A percentile compares a stretch with the other conserved stretches of the same genome.
phyloP scores from a whole-genome alignment of 2,329 filamentous ascomycete species.

The Colletotrichum lentis region DNA sequence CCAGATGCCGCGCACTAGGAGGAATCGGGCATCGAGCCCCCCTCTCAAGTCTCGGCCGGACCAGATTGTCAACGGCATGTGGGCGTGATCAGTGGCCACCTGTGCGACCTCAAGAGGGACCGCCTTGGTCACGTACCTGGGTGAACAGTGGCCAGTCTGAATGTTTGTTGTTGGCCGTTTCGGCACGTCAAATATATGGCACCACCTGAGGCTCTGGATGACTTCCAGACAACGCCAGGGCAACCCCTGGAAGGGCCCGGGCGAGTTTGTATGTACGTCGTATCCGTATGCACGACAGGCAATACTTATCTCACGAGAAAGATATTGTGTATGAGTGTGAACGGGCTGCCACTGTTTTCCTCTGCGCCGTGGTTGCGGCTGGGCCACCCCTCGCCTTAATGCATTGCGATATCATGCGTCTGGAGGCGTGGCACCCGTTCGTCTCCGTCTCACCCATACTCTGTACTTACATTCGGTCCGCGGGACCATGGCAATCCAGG shows the following conservation, averaged over 20 bases:
- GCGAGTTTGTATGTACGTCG: slow-evolving; percentile 15
- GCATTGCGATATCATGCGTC: slow-evolving; percentile 17
- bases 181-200: not conserved
- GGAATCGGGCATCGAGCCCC: not conserved
- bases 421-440: slow-evolving; percentile 1
- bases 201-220: not conserved
- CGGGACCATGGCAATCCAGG: slow-evolving; percentile 9
- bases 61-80: slow-evolving; percentile 16
- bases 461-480: slow-evolving; percentile 11
- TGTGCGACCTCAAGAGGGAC: too few species aligned
- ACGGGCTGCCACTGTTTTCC: slow-evolving; percentile 1
- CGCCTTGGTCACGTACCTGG: too few species aligned
- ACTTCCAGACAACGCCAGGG: not conserved
- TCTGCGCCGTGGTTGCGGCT: not conserved
- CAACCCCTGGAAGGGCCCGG: not conserved
- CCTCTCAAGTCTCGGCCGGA: not conserved
- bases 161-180: not conserved
- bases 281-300: slow-evolving; percentile 5
- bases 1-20: slow-evolving; percentile 11
- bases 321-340: not conserved
- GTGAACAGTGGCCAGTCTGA: not conserved
- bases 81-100: slow-evolving; percentile 7
- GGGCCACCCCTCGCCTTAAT: slow-evolving; percentile 9
- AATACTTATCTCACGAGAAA: slow-evolving; percentile 29
- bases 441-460: slow-evolving; percentile 5